A percentile compares a stretch with the other conserved stretches of the same genome.
These are phyloP conservation scores for Tuber aestivum DNA, from an alignment of 495 filamentous ascomycete species.

Conservation along the genomic window DNA sequence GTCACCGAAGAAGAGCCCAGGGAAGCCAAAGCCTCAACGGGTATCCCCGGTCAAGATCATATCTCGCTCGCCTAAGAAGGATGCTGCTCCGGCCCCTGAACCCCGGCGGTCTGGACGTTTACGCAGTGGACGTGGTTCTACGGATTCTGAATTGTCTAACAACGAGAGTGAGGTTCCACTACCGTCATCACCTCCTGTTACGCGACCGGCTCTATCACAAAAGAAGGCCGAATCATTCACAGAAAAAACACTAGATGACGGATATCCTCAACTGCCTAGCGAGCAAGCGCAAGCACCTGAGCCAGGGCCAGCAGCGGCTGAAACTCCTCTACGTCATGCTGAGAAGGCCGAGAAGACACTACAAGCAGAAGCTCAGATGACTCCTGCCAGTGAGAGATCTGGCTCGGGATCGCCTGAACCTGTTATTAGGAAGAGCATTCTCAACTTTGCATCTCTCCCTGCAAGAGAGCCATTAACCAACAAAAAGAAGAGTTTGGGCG, in stretches of 20 bases:
- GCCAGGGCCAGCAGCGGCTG: neutral
- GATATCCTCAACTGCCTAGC: neutral
- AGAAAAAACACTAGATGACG: neutral
- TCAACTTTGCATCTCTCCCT: conserved; percentile 86
- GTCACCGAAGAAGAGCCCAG: neutral
- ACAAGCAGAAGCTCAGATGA: conserved; percentile 12
- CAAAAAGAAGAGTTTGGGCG: conserved; percentile 71
- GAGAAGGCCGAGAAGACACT: neutral
- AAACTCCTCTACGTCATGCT: neutral
- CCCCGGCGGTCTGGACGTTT: conserved; percentile 35
- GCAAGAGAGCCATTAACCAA: conserved; percentile 76
- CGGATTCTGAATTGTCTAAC: conserved; percentile 6
- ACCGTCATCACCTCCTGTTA: conserved; percentile 30
- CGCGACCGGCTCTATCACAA: neutral
- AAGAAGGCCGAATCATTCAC: neutral
- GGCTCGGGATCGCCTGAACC: conserved; percentile 45
- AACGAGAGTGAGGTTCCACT: conserved; percentile 13
- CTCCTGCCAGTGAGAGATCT: conserved; percentile 28
- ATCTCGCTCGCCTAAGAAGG: conserved; percentile 24
- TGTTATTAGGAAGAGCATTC: conserved; percentile 80
- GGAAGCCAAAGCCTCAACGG: neutral
- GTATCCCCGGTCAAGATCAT: conserved; percentile 11
- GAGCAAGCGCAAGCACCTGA: neutral
- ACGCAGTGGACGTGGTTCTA: neutral
- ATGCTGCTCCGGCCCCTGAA: neutral